Conservation (phyloP, 2,329 filamentous ascomycete species). For the Aspergillus fijiensis region DNA sequence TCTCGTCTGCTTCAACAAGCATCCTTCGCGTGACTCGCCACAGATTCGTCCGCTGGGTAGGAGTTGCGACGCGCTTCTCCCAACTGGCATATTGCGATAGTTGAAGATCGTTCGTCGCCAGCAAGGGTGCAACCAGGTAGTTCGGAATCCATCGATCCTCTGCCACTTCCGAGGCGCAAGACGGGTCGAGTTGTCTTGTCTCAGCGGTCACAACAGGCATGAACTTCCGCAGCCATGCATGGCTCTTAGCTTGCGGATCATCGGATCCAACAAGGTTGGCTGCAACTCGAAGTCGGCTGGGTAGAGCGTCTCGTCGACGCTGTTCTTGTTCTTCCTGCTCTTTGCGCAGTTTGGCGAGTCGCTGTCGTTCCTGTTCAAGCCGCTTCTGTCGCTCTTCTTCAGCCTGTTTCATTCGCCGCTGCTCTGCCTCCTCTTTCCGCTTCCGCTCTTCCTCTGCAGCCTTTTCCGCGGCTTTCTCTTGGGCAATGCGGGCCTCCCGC, state of each 20-base stretch:
- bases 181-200: conserved; percentile 44
- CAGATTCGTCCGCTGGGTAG: conserved; percentile 45
- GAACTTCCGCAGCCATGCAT: conserved; percentile 47
- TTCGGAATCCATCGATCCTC: conserved; percentile 52
- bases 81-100: conserved; percentile 50
- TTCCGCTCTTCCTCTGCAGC: conserved; percentile 46
- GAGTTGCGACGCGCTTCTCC: conserved; percentile 46
- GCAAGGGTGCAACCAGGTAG: conserved; percentile 49
- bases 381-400: conserved; percentile 48
- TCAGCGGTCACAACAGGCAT: conserved; percentile 48
- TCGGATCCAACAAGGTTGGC: conserved; percentile 47
- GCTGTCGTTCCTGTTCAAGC: conserved; percentile 43
- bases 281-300: conserved; percentile 45
- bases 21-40: conserved; percentile 50
- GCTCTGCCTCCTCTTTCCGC: conserved; percentile 44
- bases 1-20: conserved; percentile 45
- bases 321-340: conserved; percentile 49
- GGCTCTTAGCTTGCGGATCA: conserved; percentile 42
- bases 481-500: conserved; percentile 35
- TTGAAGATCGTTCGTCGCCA: conserved; percentile 51
- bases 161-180: conserved; percentile 35
- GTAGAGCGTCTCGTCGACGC: conserved; percentile 47
- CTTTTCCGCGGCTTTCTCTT: conserved; percentile 45
- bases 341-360: conserved; percentile 44
- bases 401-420: conserved; percentile 44